A percentile compares a stretch with the other conserved stretches of the same genome.
Evolutionary conservation across 495 filamentous ascomycete species (phyloP).

Genomic region (Penicillium ucsense): DNA sequence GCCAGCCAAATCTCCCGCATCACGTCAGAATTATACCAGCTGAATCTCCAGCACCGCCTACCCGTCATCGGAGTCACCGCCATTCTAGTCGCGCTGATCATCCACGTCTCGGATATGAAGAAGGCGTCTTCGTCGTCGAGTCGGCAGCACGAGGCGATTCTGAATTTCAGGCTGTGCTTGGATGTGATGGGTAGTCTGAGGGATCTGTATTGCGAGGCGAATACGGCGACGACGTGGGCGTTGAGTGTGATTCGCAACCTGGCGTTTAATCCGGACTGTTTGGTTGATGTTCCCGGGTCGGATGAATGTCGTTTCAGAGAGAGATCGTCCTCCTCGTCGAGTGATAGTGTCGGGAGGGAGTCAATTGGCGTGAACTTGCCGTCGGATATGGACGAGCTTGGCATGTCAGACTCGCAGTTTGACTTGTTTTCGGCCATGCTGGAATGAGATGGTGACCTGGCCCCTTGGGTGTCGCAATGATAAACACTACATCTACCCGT

Average conservation of each 20-base stretch:
- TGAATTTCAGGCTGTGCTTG: slow-evolving; percentile 7
- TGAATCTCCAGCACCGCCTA: slow-evolving; percentile 1
- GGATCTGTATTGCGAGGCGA: slow-evolving; percentile 12
- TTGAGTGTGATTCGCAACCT: slow-evolving; percentile 4
- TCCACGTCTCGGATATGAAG: slow-evolving; percentile 10
- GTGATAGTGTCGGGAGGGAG: background rate
- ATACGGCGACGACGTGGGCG: slow-evolving; percentile 6
- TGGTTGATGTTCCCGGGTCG: background rate
- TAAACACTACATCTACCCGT: too few relatives aligned
- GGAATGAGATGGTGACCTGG: too few relatives aligned
- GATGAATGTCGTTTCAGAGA: background rate
- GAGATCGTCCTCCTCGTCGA: background rate
- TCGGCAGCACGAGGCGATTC: slow-evolving; percentile 1
- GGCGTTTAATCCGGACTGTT: background rate
- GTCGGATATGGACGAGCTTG: too few relatives aligned
- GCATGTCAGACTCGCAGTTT: too few relatives aligned
- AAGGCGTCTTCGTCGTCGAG: background rate
- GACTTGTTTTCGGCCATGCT: too few relatives aligned
- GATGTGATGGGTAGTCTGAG: slow-evolving; percentile 8
- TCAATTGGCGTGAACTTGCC: background rate
- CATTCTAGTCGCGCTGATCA: slow-evolving; percentile 9
- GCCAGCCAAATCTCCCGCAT: slow-evolving; percentile 11
- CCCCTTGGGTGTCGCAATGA: too few relatives aligned
- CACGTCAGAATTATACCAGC: slow-evolving; percentile 6
- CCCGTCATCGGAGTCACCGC: slow-evolving; percentile 11